These are phyloP conservation scores for Glycine soja DNA, from an alignment of 306 rosid species.

Conservation along the genomic window DNA sequence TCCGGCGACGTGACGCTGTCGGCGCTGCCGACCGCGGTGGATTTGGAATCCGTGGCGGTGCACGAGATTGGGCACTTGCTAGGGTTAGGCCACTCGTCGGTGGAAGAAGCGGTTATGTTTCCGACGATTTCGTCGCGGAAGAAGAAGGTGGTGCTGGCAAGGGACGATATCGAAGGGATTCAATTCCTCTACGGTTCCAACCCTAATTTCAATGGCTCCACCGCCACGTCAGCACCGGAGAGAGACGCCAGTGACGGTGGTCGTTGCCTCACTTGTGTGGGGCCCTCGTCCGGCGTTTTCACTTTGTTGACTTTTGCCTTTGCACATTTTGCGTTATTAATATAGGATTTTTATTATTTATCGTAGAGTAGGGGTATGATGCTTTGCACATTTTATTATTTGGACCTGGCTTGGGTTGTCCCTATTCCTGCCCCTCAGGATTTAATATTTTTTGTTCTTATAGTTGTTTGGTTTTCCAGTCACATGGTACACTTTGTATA, in stretches of 20 bases:
- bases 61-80: constrained; percentile 83
- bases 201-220: constrained; percentile 51
- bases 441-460: no score
- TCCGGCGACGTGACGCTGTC: constrained; percentile 56
- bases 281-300: constrained; percentile 20
- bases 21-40: constrained; percentile 56
- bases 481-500: no score
- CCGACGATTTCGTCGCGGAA: constrained; percentile 67
- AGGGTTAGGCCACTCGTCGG: constrained; percentile 77
- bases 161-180: constrained; percentile 68
- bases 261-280: neutral
- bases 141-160: constrained; percentile 59
- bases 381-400: no score
- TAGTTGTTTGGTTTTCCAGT: no score
- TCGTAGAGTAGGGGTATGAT: no score
- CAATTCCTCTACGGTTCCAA: constrained; percentile 66
- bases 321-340: constrained; percentile 11
- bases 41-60: constrained; percentile 78
- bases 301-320: constrained; percentile 22
- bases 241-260: constrained; percentile 52
- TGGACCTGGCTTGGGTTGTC: no score
- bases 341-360: neutral
- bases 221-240: constrained; percentile 48
- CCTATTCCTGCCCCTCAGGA: no score
- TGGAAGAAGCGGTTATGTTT: constrained; percentile 68